These are phyloP conservation scores for Agaricus sinodeliciosus DNA, from an alignment of 768 basidiomycete species.

Conservation along the genomic window DNA sequence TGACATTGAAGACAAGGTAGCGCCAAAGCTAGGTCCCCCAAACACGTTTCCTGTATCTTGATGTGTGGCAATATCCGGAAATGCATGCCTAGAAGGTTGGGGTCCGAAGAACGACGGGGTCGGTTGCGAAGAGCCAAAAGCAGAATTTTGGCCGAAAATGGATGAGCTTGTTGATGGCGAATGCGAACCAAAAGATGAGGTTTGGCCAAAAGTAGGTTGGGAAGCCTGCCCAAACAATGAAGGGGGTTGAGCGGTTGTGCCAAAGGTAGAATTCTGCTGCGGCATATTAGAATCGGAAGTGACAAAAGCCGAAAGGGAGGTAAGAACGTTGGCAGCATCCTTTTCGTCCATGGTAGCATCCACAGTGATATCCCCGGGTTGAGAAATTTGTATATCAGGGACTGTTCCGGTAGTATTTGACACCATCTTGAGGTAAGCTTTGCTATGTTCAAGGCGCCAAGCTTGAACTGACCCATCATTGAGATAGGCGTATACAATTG, in stretches of 20 bases:
- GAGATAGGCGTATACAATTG: conserved; percentile 68
- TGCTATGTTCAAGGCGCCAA: conserved; percentile 62
- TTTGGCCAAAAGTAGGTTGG: conserved; percentile 16
- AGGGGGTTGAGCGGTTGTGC: neutral
- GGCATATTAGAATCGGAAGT: neutral
- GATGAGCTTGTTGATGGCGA: conserved; percentile 18
- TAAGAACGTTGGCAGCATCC: conserved; percentile 7
- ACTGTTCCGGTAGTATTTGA: conserved; percentile 15
- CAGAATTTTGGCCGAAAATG: conserved; percentile 23
- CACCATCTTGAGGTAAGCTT: conserved; percentile 54
- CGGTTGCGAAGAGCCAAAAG: neutral
- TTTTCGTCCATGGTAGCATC: conserved; percentile 8
- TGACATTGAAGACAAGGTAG: conserved; percentile 17
- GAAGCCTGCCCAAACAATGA: conserved; percentile 28
- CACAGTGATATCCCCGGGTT: neutral
- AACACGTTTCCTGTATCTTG: conserved; percentile 14
- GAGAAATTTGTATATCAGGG: neutral
- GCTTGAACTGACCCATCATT: conserved; percentile 74
- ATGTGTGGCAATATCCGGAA: conserved; percentile 5
- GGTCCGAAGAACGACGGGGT: conserved; percentile 12
- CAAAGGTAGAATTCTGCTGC: conserved; percentile 5
- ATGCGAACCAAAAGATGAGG: conserved; percentile 15
- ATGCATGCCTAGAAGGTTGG: conserved; percentile 23
- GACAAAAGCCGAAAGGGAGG: conserved; percentile 2
- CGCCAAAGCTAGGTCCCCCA: conserved; percentile 16